Evolutionary conservation across 306 rosid species (phyloP), one percentile per base, ranked within the genome.

Genomic region (Erythrophleum fordii): DNA sequence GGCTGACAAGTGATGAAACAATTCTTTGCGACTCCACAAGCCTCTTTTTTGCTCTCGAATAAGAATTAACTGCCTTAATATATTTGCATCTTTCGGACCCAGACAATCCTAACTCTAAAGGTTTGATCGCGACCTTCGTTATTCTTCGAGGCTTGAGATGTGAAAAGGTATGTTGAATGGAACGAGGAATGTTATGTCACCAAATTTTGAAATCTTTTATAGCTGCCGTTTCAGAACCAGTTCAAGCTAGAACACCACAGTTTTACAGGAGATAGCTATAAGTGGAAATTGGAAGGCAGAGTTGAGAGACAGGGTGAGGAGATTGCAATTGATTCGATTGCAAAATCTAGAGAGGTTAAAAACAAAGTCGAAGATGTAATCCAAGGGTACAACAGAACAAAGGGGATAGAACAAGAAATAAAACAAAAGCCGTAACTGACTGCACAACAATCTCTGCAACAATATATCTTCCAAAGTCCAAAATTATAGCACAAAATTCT

Each of bases 401-500:
- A 42, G 46, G 10, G 11, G 31, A 84, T 52, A 58, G 29, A 75
- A 29, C 11, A 6, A 45, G 26, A 8, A 18, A 11, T 5, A 31
- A 39, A 66, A 66, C 72, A 76, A 73, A 73, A 56, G 68, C 78
- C 67, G 75, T 72, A 75, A 79, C 90, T 26, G 77, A 77, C 70
- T 31, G 44, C 75, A 71, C 70, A 71, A 81, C 44, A 81, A 62
- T 69, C 73, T 75, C 82, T 22, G 66, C 82, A 35, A 39, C 2
- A 56, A 83, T 46, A 79, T 76, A 76, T 68, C 80, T 62, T 65
- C 34, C 20, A 41, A 61, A 39, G 26, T 82, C 81, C 77, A 26
- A 70, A 83, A 83, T 39, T 76, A 4, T 31, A 81, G 67, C 77
- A 60, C 37, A 35, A 67, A 82, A 68, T 10, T 31, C 77, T 58